Base-by-base conservation (phyloP, 768 basidiomycete genomes). In the Kwoniella botswanensis region DNA sequence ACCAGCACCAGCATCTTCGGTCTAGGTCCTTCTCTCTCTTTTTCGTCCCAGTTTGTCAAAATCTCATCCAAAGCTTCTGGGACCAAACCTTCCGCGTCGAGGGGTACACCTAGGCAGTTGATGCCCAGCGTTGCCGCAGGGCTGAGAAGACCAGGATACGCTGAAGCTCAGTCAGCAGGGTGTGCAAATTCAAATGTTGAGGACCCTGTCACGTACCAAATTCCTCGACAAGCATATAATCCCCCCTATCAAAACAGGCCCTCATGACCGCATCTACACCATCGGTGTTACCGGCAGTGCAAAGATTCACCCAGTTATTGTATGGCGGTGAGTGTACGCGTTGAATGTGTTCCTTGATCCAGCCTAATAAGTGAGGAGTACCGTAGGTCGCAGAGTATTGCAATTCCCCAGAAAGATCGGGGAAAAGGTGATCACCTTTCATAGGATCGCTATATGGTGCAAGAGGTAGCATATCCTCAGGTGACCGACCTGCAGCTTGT, bases 251-350 rank as follows among this genome's bases (percentile, higher is more conserved):
- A n/a, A 74, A 70, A 15, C 65, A 54, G 11, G 76, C 59, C 43
- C 76, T 57, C 55, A 77, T 22, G 2, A 80, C 65, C 18, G 65
- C 76, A 55, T 80, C 79, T 22, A 70, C 66, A 43, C 88, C 90
- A 76, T 91, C 91, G 0, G 91, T 93, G 77, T 91, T 92, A 15
- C 91, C 91, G 18, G 86, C 86, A 67, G 90, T 87, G 0, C 89
- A 76, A 22, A 91, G 78, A 5, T 86, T 86, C 1, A 83, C 77
- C 76, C 85, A 91, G 75, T 91, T 86, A 5, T 82, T 76, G 80
- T 91, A 91, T 3, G 82, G 88, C 1, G 76, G 71, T 56, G 85
- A 35, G 59, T 80, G 79, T 53, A 76, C 63, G 10, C 76, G 70
- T 52, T 67, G 15, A 29, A 76, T 65, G 43, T 77, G 77, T 57